Conservation (phyloP, 768 basidiomycete genomes). For the Dendrothele bispora region DNA sequence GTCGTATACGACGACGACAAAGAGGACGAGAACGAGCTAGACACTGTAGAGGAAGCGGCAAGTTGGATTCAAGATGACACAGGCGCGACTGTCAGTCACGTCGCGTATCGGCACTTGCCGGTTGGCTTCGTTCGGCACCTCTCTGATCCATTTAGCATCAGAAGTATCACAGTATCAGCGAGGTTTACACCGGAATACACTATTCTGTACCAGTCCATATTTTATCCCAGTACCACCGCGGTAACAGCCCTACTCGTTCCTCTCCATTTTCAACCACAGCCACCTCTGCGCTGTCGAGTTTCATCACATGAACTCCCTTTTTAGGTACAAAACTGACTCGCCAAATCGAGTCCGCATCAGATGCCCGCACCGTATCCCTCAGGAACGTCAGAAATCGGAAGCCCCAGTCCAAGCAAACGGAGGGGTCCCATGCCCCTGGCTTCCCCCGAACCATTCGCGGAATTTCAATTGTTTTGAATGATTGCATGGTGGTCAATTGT, state of each 20-base stretch:
- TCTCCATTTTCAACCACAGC: constrained; percentile 63
- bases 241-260: constrained; percentile 79
- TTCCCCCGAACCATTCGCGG: constrained; percentile 78
- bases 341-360: constrained; percentile 52
- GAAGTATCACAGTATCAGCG: background rate
- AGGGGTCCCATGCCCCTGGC: constrained; percentile 75
- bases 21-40: constrained; percentile 11
- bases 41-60: constrained; percentile 20
- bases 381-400: constrained; percentile 59
- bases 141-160: background rate
- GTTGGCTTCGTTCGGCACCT: constrained; percentile 37
- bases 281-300: constrained; percentile 48
- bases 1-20: constrained; percentile 30
- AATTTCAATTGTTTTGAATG: constrained; percentile 77
- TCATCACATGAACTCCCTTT: constrained; percentile 49
- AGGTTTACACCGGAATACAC: background rate
- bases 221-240: constrained; percentile 66
- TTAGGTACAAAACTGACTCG: constrained; percentile 65
- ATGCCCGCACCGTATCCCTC: constrained; percentile 27
- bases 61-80: constrained; percentile 29
- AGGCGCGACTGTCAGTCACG: constrained; percentile 46
- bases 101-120: constrained; percentile 54
- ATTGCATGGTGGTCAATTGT: constrained; percentile 59
- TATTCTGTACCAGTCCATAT: background rate
- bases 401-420: constrained; percentile 75